Base-by-base conservation (phyloP, 2,329 filamentous ascomycete species). In the Lecanicillium sp. region DNA sequence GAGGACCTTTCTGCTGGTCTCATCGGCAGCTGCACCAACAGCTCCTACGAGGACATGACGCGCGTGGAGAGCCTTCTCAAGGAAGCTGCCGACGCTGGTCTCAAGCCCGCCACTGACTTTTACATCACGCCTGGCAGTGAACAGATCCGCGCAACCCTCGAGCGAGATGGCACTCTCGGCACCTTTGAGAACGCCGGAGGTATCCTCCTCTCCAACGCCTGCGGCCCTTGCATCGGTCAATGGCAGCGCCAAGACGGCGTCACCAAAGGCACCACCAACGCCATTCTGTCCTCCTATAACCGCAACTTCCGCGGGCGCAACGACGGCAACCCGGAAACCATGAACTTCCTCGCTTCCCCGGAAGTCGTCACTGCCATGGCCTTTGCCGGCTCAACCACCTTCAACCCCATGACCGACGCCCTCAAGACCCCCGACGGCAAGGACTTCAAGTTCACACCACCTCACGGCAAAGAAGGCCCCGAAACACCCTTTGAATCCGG, bases 21-120 rank as follows among this genome's bases (percentile, higher is more conserved):
- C 39, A 98, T 98, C 56, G 92, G 92, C 44, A 95, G 88, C 67
- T 98, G 92, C 71, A 98, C 92, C 36, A 98, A 98, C 73, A 94
- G 86, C 60, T 96, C 92, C 3, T 98, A 96, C 61, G 84, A 95
- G 64, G 92, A 98, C 59, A 98, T 98, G 92, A 94, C 89, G 27
- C 83, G 90, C 45, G 86, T 89, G 12, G 90, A 95, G 64, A 80
- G 88, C 55, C 77, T 98, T 41, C 86, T 96, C 42, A 89, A 90
- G 62, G 89, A 95, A 61, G 92, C 92, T 9, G 75, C 81, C 37
- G 79, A 81, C 43, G 92, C 88, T n/a, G 92, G 92, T 13, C 70
- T 98, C 43, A 85, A 87, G 66, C 88, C 92, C 29, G 86, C 83
- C 53, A 79, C 86, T 3, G 84, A 89, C 56, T 95, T 98, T 65